Evolutionary conservation across 2,329 filamentous ascomycete species (phyloP).

Genomic region (Calonectria hawksworthii): DNA sequence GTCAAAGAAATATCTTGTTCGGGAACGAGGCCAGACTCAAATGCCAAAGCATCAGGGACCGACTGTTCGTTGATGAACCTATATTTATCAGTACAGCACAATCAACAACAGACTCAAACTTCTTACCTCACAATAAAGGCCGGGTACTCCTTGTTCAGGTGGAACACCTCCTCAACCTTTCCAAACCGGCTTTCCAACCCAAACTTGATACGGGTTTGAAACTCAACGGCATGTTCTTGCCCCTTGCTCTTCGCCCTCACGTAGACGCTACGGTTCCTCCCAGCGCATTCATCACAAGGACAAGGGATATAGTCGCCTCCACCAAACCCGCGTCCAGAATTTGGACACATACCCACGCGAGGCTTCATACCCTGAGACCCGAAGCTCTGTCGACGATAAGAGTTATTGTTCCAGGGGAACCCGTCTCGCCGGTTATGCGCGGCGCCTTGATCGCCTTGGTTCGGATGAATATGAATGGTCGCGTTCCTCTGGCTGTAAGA

Average conservation of each 20-base stretch:
- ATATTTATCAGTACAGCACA: constrained; percentile 6
- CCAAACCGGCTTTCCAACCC: constrained; percentile 48
- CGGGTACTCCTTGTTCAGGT: constrained; percentile 27
- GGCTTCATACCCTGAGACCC: constrained; percentile 14
- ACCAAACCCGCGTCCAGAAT: constrained; percentile 28
- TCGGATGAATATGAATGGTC: constrained; percentile 34
- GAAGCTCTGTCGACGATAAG: constrained; percentile 35
- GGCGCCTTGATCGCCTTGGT: constrained; percentile 10
- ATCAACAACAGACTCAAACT: not conserved
- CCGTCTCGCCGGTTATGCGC: constrained; percentile 35
- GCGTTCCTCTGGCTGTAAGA: constrained; percentile 35
- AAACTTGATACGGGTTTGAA: constrained; percentile 47
- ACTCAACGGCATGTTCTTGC: constrained; percentile 32
- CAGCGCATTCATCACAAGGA: constrained; percentile 46
- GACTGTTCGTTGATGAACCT: constrained; percentile 48
- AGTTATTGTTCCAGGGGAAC: constrained; percentile 27
- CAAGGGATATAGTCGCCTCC: constrained; percentile 47
- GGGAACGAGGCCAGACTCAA: constrained; percentile 38
- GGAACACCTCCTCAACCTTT: constrained; percentile 47
- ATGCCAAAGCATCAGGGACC: constrained; percentile 43
- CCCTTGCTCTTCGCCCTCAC: constrained; percentile 35
- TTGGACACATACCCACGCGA: constrained; percentile 35
- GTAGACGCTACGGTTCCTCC: constrained; percentile 50
- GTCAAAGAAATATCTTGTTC: constrained; percentile 45
- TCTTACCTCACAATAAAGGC: constrained; percentile 49